A percentile compares a stretch with the other conserved stretches of the same genome.
phyloP scores from a whole-genome alignment of 345 rosid genomes.

The Eucalyptus regnans region DNA sequence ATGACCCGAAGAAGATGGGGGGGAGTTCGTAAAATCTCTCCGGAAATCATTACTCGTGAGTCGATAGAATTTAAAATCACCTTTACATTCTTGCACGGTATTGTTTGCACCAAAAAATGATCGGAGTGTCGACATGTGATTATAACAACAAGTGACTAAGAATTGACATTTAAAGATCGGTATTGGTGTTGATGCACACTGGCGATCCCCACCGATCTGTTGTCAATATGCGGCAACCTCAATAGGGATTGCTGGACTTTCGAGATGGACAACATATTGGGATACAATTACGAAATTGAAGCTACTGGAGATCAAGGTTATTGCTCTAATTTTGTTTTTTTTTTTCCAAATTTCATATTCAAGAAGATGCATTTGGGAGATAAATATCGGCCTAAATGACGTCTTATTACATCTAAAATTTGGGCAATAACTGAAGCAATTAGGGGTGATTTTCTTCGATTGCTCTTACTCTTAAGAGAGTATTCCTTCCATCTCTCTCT shows the following conservation, averaged over 20 bases:
- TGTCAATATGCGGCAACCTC: rapidly evolving
- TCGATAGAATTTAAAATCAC: not conserved
- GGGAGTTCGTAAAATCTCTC: not conserved
- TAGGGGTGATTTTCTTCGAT: not conserved
- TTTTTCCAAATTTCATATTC: too few relatives aligned
- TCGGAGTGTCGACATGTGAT: rapidly evolving
- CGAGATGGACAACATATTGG: not conserved
- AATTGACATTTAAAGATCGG: rapidly evolving
- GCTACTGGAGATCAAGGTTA: rapidly evolving
- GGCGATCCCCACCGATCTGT: rapidly evolving
- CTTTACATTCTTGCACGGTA: not conserved
- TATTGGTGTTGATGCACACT: not conserved
- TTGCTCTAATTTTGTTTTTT: not conserved
- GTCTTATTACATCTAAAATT: rapidly evolving
- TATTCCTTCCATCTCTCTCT: not conserved
- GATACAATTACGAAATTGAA: not conserved
- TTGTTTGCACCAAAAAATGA: not conserved
- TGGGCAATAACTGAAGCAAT: not conserved
- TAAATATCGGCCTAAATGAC: not conserved
- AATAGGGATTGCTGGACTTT: not conserved
- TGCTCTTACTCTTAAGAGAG: not conserved
- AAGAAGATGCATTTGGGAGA: not conserved
- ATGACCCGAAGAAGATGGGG: not conserved
- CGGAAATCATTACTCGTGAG: not conserved
- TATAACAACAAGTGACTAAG: not conserved